Conservation (phyloP, 768 basidiomycete genomes). For the Clavaria fumosa region DNA sequence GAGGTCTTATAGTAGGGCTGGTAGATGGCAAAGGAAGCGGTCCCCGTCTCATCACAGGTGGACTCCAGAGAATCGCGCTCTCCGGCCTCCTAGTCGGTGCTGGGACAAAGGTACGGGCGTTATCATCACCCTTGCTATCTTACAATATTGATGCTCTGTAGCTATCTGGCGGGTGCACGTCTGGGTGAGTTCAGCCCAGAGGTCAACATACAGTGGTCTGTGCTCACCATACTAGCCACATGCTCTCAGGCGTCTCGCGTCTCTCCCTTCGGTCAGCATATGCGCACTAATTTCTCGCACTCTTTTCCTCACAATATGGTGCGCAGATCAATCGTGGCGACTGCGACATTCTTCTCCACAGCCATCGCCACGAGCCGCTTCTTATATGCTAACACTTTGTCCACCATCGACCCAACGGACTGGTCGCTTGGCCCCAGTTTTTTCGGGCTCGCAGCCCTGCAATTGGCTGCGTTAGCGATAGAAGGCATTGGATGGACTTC, state of each 20-base stretch:
- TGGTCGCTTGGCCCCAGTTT: slow-evolving; percentile 27
- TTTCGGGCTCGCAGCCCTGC: slow-evolving; percentile 23
- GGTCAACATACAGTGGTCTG: too few relatives aligned
- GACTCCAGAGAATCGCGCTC: slow-evolving; percentile 20
- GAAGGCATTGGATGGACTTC: slow-evolving; percentile 17
- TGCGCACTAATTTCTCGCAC: too few relatives aligned
- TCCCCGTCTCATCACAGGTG: slow-evolving; percentile 9
- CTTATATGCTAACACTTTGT: slow-evolving; percentile 21
- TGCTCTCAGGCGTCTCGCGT: too few relatives aligned
- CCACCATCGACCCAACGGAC: slow-evolving; percentile 18
- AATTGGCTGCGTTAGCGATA: slow-evolving; percentile 24
- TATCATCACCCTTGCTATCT: neutral
- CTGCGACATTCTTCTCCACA: slow-evolving; percentile 34
- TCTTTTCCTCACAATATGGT: neutral
- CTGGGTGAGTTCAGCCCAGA: too few relatives aligned
- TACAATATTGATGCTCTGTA: slow-evolving; percentile 10
- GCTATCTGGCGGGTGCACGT: slow-evolving; percentile 51
- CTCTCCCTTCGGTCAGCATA: too few relatives aligned
- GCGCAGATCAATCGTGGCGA: slow-evolving; percentile 25
- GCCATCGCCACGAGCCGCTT: slow-evolving; percentile 30
- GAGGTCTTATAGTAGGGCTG: slow-evolving; percentile 29
- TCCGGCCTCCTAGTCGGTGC: slow-evolving; percentile 44
- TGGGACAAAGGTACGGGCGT: slow-evolving; percentile 37
- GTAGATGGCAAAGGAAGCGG: slow-evolving; percentile 23
- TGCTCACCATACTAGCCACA: too few relatives aligned